Percentiles rank a stretch among this genome's conserved stretches.
phyloP scores from a whole-genome alignment of 371 early-diverging fungal genomes.

The Mortierella sp. region DNA sequence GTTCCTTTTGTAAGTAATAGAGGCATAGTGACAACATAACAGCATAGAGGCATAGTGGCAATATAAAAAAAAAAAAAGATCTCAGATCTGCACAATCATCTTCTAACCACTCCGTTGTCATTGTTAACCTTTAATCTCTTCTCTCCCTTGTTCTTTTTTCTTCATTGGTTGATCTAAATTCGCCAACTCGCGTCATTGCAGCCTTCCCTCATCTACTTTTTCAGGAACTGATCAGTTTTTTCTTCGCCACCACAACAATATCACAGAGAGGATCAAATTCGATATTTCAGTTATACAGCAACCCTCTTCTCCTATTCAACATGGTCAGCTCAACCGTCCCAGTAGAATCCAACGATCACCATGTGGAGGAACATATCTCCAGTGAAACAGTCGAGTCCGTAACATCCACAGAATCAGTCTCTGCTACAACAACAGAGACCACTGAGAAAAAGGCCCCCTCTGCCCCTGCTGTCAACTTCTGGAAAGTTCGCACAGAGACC shows the following conservation, averaged over 20 bases:
- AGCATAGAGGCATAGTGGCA: no score
- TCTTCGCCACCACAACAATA: not conserved
- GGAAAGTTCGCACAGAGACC: slow-evolving; percentile 64
- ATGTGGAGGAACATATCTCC: slow-evolving; percentile 22
- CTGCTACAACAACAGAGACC: not conserved
- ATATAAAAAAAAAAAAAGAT: not conserved
- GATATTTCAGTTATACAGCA: not conserved
- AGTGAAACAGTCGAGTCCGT: not conserved
- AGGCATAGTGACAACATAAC: no score
- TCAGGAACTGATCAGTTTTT: slow-evolving; percentile 6
- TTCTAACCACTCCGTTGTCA: no score
- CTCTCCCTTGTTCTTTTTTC: not conserved
- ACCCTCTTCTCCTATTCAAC: not conserved
- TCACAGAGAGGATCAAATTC: slow-evolving; percentile 3
- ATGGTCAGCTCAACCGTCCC: slow-evolving; percentile 41
- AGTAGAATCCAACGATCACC: slow-evolving; percentile 28
- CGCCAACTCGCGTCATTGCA: slow-evolving; percentile 3
- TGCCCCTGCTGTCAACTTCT: slow-evolving; percentile 68
- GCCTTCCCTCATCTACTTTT: not conserved
- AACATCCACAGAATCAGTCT: not conserved
- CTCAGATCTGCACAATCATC: not conserved
- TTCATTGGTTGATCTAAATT: not conserved
- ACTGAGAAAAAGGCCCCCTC: slow-evolving; percentile 34
- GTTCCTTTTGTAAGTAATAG: not conserved
- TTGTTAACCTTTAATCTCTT: not conserved